Conservation (phyloP, 2,329 filamentous ascomycete species). For the Daldinia sp. region DNA sequence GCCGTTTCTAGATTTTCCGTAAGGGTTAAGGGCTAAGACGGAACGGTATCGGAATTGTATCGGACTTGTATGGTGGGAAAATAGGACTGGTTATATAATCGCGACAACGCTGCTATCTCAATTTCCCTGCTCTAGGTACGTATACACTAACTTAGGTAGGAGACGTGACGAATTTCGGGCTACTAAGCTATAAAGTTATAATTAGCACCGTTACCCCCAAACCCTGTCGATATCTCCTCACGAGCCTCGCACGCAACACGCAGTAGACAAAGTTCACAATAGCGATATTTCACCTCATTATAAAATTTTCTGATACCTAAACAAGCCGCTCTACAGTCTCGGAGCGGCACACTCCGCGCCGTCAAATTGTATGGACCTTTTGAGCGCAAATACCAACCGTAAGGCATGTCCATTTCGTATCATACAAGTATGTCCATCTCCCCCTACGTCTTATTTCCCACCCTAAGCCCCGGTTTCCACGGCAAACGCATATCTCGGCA, state of each 20-base stretch:
- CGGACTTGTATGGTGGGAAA: no score
- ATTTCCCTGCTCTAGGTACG: no score
- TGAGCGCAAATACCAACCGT: constrained; percentile 7
- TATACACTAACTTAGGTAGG: no score
- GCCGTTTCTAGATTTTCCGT: no score
- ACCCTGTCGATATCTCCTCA: neutral
- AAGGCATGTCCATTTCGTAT: constrained; percentile 13
- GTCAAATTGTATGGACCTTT: constrained; percentile 11
- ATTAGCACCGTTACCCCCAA: neutral
- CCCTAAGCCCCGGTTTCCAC: constrained; percentile 49
- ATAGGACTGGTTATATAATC: neutral
- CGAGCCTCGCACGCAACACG: no score
- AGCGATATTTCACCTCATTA: constrained; percentile 1
- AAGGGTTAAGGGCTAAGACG: no score
- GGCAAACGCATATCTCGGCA: constrained; percentile 78
- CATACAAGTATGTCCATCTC: constrained; percentile 22
- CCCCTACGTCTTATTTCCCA: neutral
- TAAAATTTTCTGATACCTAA: constrained; percentile 13
- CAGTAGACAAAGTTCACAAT: neutral
- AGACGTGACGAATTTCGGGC: no score
- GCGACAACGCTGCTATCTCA: neutral
- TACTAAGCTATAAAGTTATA: neutral
- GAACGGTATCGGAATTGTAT: no score
- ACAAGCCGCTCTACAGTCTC: neutral
- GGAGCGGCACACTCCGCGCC: constrained; percentile 5